Percentiles rank a stretch among this genome's conserved stretches.
Conservation (phyloP, 352 stramenopile species). For the Phytophthora pistaciae region DNA sequence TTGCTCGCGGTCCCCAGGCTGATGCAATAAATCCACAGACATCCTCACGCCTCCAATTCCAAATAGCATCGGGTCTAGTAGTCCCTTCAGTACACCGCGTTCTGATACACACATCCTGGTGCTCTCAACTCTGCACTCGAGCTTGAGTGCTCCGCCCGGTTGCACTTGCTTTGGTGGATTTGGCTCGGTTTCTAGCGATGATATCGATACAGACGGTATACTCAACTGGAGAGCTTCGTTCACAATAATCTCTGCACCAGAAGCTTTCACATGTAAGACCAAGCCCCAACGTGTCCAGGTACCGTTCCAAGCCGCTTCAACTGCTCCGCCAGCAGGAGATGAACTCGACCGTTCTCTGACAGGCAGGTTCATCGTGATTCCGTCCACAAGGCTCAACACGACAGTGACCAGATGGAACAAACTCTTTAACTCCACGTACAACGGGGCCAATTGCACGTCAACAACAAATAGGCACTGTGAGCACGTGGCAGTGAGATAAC, state of each 20-base stretch:
- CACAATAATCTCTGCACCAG: slow-evolving; percentile 32
- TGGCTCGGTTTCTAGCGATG: slow-evolving; percentile 25
- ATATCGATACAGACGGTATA: slow-evolving; percentile 31
- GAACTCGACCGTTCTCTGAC: slow-evolving; percentile 2
- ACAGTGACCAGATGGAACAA: slow-evolving; percentile 15
- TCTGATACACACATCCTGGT: slow-evolving; percentile 23
- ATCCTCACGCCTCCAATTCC: slow-evolving; percentile 16
- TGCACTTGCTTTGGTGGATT: slow-evolving; percentile 5
- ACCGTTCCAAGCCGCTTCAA: background rate
- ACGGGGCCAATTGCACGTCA: slow-evolving; percentile 17
- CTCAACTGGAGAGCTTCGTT: slow-evolving; percentile 42
- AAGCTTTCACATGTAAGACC: slow-evolving; percentile 32
- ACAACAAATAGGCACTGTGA: slow-evolving; percentile 26
- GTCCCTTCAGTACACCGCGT: slow-evolving; percentile 24
- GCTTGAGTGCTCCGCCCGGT: slow-evolving; percentile 24
- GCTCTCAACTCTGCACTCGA: slow-evolving; percentile 27
- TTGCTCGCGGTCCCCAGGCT: slow-evolving; percentile 19
- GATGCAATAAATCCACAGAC: slow-evolving; percentile 34
- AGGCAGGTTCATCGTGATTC: slow-evolving; percentile 15
- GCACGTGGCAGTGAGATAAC: slow-evolving; percentile 16
- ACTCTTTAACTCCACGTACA: slow-evolving; percentile 31
- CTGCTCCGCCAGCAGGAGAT: background rate
- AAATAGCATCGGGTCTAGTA: slow-evolving; percentile 31
- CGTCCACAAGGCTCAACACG: slow-evolving; percentile 19
- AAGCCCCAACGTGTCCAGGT: slow-evolving; percentile 38